Percentiles rank a stretch among this genome's conserved stretches.
These are phyloP conservation scores for Amphicarpaea edgeworthii DNA, from an alignment of 306 rosid species.

Conservation along the genomic window DNA sequence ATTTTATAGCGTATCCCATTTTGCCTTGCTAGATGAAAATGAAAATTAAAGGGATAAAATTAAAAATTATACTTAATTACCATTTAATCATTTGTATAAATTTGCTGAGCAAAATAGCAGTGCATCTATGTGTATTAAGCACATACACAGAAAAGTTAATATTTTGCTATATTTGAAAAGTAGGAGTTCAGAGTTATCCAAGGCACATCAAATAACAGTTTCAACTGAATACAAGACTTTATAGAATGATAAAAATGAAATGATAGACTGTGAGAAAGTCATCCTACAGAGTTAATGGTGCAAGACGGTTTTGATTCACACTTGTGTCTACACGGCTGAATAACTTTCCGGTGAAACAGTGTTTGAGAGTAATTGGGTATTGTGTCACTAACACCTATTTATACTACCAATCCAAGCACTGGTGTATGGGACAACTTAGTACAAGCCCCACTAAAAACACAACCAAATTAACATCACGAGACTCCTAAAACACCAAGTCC, in stretches of 20 bases:
- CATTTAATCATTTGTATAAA: conserved; percentile 17
- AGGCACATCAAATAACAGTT: not conserved
- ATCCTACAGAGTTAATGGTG: not conserved
- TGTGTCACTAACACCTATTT: conserved; percentile 2
- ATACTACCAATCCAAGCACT: not conserved
- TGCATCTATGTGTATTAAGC: too few species aligned
- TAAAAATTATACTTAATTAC: conserved; percentile 3
- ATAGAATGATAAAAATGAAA: not conserved
- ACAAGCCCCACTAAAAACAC: not conserved
- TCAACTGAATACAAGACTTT: conserved; percentile 7
- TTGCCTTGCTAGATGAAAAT: conserved; percentile 21
- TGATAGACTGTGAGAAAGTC: not conserved
- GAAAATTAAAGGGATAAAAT: conserved; percentile 23
- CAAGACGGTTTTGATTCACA: conserved; percentile 8
- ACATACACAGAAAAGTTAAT: not conserved
- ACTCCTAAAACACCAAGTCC: conserved; percentile 27
- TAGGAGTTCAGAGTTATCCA: not conserved
- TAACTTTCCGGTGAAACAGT: not conserved
- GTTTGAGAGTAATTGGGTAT: not conserved
- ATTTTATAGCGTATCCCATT: not conserved
- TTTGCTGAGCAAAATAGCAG: not conserved
- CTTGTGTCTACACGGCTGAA: not conserved
- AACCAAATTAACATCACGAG: conserved; percentile 2
- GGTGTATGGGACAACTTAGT: not conserved
- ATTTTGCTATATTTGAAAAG: not conserved